Conservation (phyloP, 257 asterid genomes). For the Solanum piurae region DNA sequence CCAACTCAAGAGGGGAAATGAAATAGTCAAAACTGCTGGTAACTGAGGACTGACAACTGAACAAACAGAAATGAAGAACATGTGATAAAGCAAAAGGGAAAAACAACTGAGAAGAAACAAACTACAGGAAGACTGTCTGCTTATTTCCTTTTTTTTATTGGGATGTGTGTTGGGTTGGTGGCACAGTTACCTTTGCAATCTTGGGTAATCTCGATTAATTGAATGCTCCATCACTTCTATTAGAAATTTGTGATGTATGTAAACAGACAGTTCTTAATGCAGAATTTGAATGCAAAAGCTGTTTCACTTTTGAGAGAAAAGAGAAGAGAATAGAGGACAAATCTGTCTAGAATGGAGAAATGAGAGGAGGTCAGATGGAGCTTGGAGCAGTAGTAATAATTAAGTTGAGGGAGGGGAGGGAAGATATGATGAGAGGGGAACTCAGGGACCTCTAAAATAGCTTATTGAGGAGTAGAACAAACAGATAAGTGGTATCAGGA, state of each 20-base stretch:
- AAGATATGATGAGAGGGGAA: neutral
- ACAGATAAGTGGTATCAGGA: neutral
- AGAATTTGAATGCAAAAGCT: neutral
- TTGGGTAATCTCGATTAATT: neutral
- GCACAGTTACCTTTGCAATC: neutral
- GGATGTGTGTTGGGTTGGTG: neutral
- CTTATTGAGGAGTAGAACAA: neutral
- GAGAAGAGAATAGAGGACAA: neutral
- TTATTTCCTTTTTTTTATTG: neutral
- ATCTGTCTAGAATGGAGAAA: neutral
- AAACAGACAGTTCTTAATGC: neutral
- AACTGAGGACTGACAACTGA: neutral
- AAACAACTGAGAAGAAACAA: neutral
- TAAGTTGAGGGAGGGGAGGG: neutral
- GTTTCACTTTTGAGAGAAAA: neutral
- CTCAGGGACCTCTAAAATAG: neutral
- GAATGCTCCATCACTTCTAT: neutral
- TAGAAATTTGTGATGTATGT: neutral
- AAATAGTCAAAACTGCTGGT: neutral
- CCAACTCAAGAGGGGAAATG: neutral
- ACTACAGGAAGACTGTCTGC: neutral
- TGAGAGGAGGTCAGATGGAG: neutral
- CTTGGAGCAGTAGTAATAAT: neutral
- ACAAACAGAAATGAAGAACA: neutral
- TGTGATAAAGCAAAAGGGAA: neutral